A percentile compares a stretch with the other conserved stretches of the same genome.
phyloP scores from a whole-genome alignment of 352 stramenopile genomes.

The Phytophthora fragariaefolia region DNA sequence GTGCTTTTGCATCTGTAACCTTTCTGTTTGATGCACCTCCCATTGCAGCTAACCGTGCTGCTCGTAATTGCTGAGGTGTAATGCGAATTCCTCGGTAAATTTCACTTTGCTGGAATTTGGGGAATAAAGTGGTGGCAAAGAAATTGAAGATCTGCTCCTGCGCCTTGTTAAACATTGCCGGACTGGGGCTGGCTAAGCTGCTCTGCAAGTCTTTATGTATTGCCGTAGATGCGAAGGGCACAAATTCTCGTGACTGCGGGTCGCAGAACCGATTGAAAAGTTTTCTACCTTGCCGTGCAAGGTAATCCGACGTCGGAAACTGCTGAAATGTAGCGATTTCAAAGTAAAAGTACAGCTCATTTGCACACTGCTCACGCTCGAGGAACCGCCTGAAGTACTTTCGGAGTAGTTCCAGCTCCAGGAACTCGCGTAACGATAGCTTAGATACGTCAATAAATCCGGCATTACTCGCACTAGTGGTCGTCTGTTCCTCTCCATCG shows the following conservation, averaged over 20 bases:
- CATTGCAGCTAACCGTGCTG: conserved; percentile 35
- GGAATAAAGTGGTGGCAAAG: conserved; percentile 68
- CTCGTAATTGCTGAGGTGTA: conserved; percentile 40
- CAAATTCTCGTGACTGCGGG: conserved; percentile 62
- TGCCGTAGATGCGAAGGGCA: conserved; percentile 41
- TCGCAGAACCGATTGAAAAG: conserved; percentile 74
- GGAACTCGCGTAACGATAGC: conserved; percentile 65
- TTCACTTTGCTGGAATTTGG: conserved; percentile 78
- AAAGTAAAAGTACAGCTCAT: conserved; percentile 81
- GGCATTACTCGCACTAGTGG: conserved; percentile 9
- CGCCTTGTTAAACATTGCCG: conserved; percentile 73
- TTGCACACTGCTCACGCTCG: conserved; percentile 74
- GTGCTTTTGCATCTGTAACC: neutral
- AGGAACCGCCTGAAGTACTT: conserved; percentile 73
- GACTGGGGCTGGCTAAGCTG: conserved; percentile 48
- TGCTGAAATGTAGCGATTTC: conserved; percentile 77
- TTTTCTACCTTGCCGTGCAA: conserved; percentile 70
- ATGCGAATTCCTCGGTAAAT: conserved; percentile 68
- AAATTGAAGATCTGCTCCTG: conserved; percentile 78
- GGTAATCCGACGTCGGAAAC: conserved; percentile 78
- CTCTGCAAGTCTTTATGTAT: conserved; percentile 42
- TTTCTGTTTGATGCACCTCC: conserved; percentile 21
- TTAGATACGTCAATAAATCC: conserved; percentile 55
- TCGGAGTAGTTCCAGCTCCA: conserved; percentile 62
- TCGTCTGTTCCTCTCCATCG: conserved; percentile 19